A percentile compares a stretch with the other conserved stretches of the same genome.
Conservation (phyloP, 164 flowering plant species). For the Kingdonia uniflora region DNA sequence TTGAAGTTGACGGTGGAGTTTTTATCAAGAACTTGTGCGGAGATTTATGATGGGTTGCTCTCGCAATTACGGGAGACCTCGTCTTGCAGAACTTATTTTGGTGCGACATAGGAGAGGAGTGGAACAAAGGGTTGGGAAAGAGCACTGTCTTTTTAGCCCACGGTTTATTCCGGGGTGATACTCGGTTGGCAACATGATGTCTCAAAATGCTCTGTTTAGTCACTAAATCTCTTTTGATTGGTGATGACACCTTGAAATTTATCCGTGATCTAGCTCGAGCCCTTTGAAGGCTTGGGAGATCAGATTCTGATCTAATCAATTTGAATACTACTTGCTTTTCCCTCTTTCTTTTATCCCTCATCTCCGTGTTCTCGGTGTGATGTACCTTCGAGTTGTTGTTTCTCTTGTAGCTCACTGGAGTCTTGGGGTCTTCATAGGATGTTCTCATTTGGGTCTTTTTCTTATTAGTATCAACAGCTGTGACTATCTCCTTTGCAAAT, state of each 20-base stretch:
- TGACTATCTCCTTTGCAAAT: conserved; percentile 57
- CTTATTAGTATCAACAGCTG: conserved; percentile 27
- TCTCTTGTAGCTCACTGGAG: conserved; percentile 39
- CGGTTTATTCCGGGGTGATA: conserved; percentile 73
- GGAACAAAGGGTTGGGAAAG: conserved; percentile 82
- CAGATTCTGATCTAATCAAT: conserved; percentile 31
- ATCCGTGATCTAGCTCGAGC: conserved; percentile 70
- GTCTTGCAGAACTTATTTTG: conserved; percentile 49
- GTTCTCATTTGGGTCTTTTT: conserved; percentile 20
- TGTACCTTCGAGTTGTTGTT: conserved; percentile 31
- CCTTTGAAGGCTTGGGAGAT: conserved; percentile 38
- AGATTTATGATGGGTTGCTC: conserved; percentile 22
- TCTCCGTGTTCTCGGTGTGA: conserved; percentile 18
- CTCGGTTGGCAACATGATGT: conserved; percentile 43
- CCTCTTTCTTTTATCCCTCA: conserved; percentile 39
- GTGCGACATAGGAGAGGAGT: conserved; percentile 35
- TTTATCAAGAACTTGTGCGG: conserved; percentile 80
- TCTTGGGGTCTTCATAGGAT: conserved; percentile 51
- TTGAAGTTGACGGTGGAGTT: conserved; percentile 43
- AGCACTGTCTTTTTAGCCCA: conserved; percentile 82
- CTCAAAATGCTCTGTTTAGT: conserved; percentile 29
- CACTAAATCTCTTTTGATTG: conserved; percentile 24
- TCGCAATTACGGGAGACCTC: conserved; percentile 52
- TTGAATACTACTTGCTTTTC: conserved; percentile 50
- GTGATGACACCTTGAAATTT: conserved; percentile 63